These are phyloP conservation scores for Nissolia schottii DNA, from an alignment of 306 rosid genomes.

Conservation along the genomic window DNA sequence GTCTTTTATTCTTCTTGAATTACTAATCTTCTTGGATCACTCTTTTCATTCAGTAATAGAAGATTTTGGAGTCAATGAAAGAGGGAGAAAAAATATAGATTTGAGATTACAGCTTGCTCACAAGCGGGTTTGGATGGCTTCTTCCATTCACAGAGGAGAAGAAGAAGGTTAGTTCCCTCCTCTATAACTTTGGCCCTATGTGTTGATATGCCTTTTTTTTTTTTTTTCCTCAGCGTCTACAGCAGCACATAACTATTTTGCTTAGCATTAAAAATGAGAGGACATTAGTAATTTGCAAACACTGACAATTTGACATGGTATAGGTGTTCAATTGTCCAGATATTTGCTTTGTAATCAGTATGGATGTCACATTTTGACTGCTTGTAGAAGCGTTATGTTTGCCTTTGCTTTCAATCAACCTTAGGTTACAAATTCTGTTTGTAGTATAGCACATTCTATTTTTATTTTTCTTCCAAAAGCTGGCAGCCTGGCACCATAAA, in stretches of 20 bases:
- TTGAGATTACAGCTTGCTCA: conserved; percentile 47
- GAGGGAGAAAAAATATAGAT: conserved; percentile 39
- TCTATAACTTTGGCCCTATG: conserved; percentile 19
- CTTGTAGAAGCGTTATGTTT: background rate
- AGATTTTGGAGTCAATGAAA: conserved; percentile 47
- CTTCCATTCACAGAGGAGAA: conserved; percentile 90
- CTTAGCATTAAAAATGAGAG: background rate
- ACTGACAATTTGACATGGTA: background rate
- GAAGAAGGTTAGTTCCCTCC: conserved; percentile 68
- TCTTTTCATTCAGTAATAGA: conserved; percentile 55
- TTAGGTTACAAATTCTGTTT: background rate
- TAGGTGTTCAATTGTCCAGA: background rate
- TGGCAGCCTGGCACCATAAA: background rate
- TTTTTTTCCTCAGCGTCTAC: conserved; percentile 4
- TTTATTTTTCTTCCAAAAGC: background rate
- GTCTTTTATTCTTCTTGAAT: background rate
- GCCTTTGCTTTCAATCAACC: background rate
- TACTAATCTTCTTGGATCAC: conserved; percentile 12
- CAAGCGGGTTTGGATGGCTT: conserved; percentile 90
- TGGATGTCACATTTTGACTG: background rate
- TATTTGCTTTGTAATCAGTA: background rate
- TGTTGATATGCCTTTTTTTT: background rate
- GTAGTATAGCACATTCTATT: background rate
- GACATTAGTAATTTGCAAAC: background rate
- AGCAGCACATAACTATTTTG: background rate